Evolutionary conservation across 1,284 basidiomycete species (phyloP).

Genomic region (Agroathelia rolfsii): DNA sequence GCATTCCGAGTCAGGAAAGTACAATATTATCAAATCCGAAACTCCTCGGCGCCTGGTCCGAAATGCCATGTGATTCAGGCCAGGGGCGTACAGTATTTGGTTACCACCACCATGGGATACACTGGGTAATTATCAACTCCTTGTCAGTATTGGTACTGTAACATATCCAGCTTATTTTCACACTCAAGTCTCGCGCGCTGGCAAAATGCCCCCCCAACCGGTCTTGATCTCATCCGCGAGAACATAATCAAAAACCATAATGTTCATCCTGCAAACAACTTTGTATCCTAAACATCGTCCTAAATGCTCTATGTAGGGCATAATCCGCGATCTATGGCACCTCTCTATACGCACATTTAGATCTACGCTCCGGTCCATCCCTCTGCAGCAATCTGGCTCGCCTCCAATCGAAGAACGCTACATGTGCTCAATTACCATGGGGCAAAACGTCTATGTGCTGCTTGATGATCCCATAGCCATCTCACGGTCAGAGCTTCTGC

Average conservation of each 20-base stretch:
- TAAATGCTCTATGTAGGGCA: constrained; percentile 33
- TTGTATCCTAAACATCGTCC: constrained; percentile 9
- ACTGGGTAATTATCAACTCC: constrained; percentile 37
- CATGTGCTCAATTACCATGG: constrained; percentile 67
- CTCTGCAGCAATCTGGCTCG: constrained; percentile 36
- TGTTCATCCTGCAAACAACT: constrained; percentile 27
- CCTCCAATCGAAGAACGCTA: no score
- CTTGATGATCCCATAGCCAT: constrained; percentile 67
- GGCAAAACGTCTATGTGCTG: constrained; percentile 66
- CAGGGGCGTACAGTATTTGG: no score
- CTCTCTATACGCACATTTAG: constrained; percentile 63
- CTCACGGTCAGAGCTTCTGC: constrained; percentile 43
- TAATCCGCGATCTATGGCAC: constrained; percentile 50
- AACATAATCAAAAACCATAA: constrained; percentile 65
- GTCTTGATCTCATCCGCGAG: constrained; percentile 53
- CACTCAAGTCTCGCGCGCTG: constrained; percentile 57
- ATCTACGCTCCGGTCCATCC: constrained; percentile 47
- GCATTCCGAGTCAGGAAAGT: no score
- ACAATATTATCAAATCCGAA: no score
- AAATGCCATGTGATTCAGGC: no score
- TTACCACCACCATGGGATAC: constrained; percentile 54
- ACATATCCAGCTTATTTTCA: constrained; percentile 9
- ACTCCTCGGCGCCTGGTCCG: no score
- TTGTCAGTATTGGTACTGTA: constrained; percentile 4
- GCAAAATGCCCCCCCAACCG: constrained; percentile 66